Evolutionary conservation across 352 stramenopile genomes (phyloP).

Genomic region (Poterioochromonas sp.): DNA sequence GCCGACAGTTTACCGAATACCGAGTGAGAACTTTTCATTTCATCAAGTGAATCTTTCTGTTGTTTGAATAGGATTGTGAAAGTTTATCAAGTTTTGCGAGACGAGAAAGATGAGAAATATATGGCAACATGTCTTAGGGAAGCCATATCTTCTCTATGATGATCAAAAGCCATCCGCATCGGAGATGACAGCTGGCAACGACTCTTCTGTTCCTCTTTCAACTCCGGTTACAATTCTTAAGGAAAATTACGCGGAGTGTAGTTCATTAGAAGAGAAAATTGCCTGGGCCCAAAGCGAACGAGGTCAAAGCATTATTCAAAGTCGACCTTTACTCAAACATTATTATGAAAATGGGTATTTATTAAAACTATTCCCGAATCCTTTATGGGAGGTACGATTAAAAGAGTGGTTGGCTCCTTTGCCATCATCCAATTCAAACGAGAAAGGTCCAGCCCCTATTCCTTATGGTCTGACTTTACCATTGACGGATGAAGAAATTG

Average conservation of each 20-base stretch:
- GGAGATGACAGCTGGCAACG: too few species aligned
- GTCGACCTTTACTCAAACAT: background rate
- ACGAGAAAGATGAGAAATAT: too few species aligned
- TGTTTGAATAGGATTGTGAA: too few species aligned
- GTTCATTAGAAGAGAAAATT: background rate
- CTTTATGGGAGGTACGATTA: background rate
- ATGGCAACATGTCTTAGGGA: too few species aligned
- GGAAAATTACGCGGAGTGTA: background rate
- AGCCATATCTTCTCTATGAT: too few species aligned
- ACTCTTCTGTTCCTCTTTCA: too few species aligned
- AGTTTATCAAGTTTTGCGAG: too few species aligned
- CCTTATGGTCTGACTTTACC: background rate
- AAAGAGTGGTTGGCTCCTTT: background rate
- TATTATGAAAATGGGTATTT: background rate
- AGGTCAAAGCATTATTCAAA: background rate
- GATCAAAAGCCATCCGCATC: too few species aligned
- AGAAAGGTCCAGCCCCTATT: background rate
- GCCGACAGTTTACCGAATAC: too few species aligned
- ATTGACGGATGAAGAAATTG: background rate
- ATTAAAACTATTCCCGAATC: background rate
- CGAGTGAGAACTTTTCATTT: too few species aligned
- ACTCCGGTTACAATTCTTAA: background rate
- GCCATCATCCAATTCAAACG: too few species aligned
- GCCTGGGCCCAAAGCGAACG: background rate
- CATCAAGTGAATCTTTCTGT: too few species aligned